These are phyloP conservation scores for Kazachstania kunashirensis DNA, from an alignment of 805 yeast species.

Conservation along the genomic window DNA sequence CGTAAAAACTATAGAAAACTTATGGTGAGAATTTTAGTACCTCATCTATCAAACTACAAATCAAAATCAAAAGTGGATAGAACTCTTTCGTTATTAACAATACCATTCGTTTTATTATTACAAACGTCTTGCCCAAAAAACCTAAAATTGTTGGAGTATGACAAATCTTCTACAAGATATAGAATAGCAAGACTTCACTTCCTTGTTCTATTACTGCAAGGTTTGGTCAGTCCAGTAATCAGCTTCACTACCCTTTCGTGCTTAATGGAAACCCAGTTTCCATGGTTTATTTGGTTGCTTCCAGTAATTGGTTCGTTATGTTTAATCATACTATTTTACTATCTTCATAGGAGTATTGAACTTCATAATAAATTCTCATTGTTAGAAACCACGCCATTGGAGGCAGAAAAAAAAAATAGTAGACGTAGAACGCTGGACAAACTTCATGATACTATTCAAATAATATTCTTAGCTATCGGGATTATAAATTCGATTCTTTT, in stretches of 20 bases:
- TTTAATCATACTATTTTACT: slow-evolving; percentile 7
- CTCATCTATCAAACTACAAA: slow-evolving; percentile 27
- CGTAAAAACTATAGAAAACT: slow-evolving; percentile 5
- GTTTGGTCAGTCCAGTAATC: slow-evolving; percentile 26
- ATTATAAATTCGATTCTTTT: slow-evolving; percentile 27
- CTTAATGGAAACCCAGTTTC: slow-evolving; percentile 8
- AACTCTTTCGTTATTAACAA: slow-evolving; percentile 24
- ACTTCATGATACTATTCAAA: slow-evolving; percentile 10
- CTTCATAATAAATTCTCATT: slow-evolving; percentile 19
- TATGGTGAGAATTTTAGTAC: slow-evolving; percentile 18
- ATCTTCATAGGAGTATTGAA: slow-evolving; percentile 11
- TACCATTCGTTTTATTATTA: slow-evolving; percentile 30
- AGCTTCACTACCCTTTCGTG: slow-evolving; percentile 14
- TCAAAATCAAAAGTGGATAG: slow-evolving; percentile 21
- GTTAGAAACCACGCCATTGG: slow-evolving; percentile 6
- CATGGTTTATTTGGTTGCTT: slow-evolving; percentile 10
- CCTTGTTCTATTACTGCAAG: slow-evolving; percentile 24
- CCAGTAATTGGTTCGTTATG: slow-evolving; percentile 7
- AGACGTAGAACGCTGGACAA: slow-evolving; percentile 14
- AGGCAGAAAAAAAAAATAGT: slow-evolving; percentile 8
- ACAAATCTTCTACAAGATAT: slow-evolving; percentile 15
- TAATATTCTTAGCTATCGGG: slow-evolving; percentile 16
- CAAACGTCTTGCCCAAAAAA: slow-evolving; percentile 31
- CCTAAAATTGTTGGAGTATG: slow-evolving; percentile 20
- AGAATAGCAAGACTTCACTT: slow-evolving; percentile 14